Percentiles rank a stretch among this genome's conserved stretches.
Conservation (phyloP, 345 rosid genomes). For the Aurinia saxatilis region DNA sequence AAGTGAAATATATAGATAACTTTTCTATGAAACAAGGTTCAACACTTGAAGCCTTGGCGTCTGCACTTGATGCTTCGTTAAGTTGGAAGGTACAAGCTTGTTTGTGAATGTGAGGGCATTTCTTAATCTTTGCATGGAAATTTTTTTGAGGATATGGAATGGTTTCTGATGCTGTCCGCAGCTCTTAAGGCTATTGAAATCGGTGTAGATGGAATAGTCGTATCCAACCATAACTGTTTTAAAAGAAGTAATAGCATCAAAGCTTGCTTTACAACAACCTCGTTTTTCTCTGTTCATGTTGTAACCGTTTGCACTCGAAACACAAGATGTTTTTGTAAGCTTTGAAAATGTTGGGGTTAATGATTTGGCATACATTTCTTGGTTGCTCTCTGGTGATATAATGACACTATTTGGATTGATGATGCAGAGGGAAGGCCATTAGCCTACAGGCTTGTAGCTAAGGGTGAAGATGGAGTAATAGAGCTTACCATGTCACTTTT, state of each 20-base stretch:
- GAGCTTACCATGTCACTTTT: conserved; percentile 63
- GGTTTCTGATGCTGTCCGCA: conserved; percentile 27
- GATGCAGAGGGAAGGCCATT: conserved; percentile 75
- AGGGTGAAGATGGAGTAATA: conserved; percentile 56
- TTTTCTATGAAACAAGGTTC: no score
- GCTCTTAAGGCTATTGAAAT: conserved; percentile 50
- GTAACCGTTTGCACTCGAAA: conserved; percentile 72
- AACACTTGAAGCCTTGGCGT: conserved; percentile 34
- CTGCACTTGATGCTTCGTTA: conserved; percentile 44
- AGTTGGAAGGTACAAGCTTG: conserved; percentile 47
- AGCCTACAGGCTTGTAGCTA: conserved; percentile 49
- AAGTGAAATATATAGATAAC: no score
- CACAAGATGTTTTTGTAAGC: conserved; percentile 63
- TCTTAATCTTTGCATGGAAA: no score
- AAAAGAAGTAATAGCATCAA: conserved; percentile 38
- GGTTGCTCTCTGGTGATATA: background rate
- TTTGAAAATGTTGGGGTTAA: background rate
- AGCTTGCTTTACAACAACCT: no score
- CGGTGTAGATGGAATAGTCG: conserved; percentile 49
- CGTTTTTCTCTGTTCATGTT: conserved; percentile 37
- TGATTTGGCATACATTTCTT: no score
- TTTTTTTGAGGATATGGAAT: no score
- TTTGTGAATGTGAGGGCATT: background rate
- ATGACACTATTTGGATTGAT: background rate
- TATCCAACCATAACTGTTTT: conserved; percentile 57